Percentiles rank a stretch among this genome's conserved stretches.
phyloP scores from a whole-genome alignment of 768 basidiomycete species.

The Jaapia argillacea region DNA sequence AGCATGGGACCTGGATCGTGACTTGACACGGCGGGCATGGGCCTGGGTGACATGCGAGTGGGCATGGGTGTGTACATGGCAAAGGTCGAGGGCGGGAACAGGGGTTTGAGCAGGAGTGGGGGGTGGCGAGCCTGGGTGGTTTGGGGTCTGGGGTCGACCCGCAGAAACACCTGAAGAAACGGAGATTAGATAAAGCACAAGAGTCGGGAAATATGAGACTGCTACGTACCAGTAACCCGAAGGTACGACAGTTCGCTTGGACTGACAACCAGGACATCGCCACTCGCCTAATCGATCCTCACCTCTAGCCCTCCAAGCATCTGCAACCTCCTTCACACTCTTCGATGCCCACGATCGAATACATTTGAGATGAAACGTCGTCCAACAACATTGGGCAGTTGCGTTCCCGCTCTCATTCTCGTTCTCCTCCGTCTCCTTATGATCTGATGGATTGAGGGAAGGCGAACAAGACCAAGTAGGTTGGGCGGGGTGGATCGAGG shows the following conservation, averaged over 20 bases:
- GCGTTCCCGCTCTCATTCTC: conserved; percentile 12
- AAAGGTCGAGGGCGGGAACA: conserved; percentile 59
- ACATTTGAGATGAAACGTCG: conserved; percentile 85
- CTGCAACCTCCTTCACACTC: conserved; percentile 61
- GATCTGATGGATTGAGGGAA: conserved; percentile 30
- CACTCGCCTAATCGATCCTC: conserved; percentile 68
- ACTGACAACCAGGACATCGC: conserved; percentile 92
- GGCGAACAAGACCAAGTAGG: conserved; percentile 86
- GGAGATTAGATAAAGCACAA: background rate
- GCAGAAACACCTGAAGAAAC: conserved; percentile 68
- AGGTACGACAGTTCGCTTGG: conserved; percentile 58
- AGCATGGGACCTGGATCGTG: conserved; percentile 66
- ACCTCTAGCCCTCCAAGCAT: conserved; percentile 65
- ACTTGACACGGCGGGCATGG: conserved; percentile 93
- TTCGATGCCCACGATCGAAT: conserved; percentile 83
- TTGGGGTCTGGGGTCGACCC: conserved; percentile 64
- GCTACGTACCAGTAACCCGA: conserved; percentile 51
- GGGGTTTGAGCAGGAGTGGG: conserved; percentile 67
- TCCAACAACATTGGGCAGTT: conserved; percentile 69
- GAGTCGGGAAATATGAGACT: background rate
- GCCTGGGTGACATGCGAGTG: conserved; percentile 84
- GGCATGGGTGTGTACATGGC: conserved; percentile 72
- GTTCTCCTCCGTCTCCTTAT: conserved; percentile 7
- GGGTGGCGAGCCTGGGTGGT: conserved; percentile 56
- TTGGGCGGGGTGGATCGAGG: conserved; percentile 65